Percentiles rank a stretch among this genome's conserved stretches.
Conservation (phyloP, 257 asterid species). For the Fraxinus americana region DNA sequence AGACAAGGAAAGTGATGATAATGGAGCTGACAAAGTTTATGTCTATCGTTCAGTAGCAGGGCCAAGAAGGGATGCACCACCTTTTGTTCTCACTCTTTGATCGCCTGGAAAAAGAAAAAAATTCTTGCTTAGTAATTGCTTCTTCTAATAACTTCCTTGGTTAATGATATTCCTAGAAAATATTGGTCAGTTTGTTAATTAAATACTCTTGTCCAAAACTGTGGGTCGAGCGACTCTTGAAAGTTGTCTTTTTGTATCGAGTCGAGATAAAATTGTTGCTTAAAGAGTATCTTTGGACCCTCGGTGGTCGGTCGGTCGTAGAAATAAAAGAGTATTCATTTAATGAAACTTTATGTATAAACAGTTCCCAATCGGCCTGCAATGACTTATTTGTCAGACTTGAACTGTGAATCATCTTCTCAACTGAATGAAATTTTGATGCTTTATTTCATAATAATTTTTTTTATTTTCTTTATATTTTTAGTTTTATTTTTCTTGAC, state of each 20-base stretch:
- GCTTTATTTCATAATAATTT: too few species aligned
- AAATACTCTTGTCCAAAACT: background rate
- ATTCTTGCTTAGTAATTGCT: conserved; percentile 30
- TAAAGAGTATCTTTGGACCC: too few species aligned
- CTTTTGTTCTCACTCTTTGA: conserved; percentile 75
- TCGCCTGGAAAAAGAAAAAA: conserved; percentile 3
- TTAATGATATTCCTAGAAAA: conserved; percentile 6
- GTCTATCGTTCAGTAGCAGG: conserved; percentile 86
- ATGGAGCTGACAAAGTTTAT: conserved; percentile 54
- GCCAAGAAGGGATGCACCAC: conserved; percentile 78
- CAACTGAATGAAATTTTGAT: too few species aligned
- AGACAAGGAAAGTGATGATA: conserved; percentile 50
- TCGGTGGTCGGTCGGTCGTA: too few species aligned
- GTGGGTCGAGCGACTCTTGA: background rate
- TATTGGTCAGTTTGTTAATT: background rate
- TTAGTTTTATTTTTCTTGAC: too few species aligned
- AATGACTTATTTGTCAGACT: too few species aligned
- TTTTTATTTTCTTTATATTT: too few species aligned
- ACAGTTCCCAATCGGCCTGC: too few species aligned
- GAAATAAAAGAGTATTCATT: too few species aligned
- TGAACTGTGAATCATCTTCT: too few species aligned
- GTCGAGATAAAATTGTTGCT: background rate
- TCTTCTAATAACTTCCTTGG: conserved; percentile 2
- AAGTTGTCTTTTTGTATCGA: background rate
- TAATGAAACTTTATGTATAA: too few species aligned